Evolutionary conservation across 1,284 basidiomycete species (phyloP), one percentile per base, ranked within the genome.

Genomic region (Microbotryomycetes sp.): DNA sequence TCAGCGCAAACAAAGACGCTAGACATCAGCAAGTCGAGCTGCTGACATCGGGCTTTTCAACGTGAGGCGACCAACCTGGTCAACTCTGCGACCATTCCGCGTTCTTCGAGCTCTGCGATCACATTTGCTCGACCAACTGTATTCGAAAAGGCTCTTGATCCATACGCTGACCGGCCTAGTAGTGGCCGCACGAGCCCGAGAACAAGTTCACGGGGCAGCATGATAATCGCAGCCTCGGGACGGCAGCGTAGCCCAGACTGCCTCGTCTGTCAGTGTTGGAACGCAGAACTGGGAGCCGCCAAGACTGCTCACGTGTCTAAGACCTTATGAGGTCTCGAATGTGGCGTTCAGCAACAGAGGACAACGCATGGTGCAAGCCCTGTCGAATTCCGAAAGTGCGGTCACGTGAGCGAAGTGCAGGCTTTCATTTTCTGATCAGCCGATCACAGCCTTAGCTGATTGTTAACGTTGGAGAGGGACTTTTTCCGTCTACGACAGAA

Each of bases 51-150:
- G 1, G 19, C n/a, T 3, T 3, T 4, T 3, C 14, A 16, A 48
- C 19, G 3, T 7, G 49, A 25, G 31, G 28, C 45, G 23, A 54
- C 73, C 55, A 51, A 78, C 79, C 76, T 77, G 26, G 79, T 80
- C 15, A 76, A 52, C 26, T 77, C 76, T 5, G 76, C 73, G 32
- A 80, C 69, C 60, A 80, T 76, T 5, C 79, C 79, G 50, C 79
- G 71, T 9, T 63, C 57, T 42, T 78, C 74, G 25, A 80, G 74
- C 64, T 78, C 77, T 22, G 73, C 65, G 6, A 79, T 61, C 16
- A 79, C 74, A 58, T 71, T 73, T 19, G 15, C 46, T 1, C 54
- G 29, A 4, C 26, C 22, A 1, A 48, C 25, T 1, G 54, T 58
- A 6, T 60, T 36, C n/a, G 54, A 52, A n/a, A 63, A 61, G 7